Conservation (phyloP, 2,329 filamentous ascomycete species). For the Beauveria bassiana region DNA sequence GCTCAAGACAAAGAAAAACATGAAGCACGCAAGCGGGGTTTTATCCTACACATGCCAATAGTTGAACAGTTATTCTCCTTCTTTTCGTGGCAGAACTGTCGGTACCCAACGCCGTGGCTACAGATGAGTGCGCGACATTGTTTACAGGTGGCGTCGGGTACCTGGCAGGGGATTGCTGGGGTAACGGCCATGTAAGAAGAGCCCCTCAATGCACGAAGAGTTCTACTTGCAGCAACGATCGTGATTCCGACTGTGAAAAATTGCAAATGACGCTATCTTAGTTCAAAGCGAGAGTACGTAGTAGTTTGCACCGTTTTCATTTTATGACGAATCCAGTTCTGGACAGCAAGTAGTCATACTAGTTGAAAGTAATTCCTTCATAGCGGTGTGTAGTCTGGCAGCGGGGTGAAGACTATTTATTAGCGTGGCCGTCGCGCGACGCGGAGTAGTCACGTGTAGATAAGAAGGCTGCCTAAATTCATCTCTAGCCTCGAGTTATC, state of each 20-base stretch:
- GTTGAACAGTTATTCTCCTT: too few relatives aligned
- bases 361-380: not conserved
- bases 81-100: not conserved
- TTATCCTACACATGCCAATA: too few relatives aligned
- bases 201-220: not conserved
- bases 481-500: not conserved
- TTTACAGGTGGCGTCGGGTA: conserved; percentile 4
- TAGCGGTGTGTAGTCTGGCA: not conserved
- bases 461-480: conserved; percentile 10
- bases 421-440: not conserved
- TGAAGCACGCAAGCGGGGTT: not conserved
- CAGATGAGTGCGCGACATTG: not conserved
- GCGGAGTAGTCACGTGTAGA: conserved; percentile 10
- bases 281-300: too few relatives aligned
- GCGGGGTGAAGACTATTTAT: not conserved
- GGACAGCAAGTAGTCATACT: too few relatives aligned
- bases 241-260: not conserved
- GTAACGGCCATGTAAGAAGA: not conserved
- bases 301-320: too few relatives aligned
- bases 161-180: conserved; percentile 8
- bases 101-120: not conserved
- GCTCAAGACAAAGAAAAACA: not conserved
- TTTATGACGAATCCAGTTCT: too few relatives aligned
- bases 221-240: not conserved
- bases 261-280: too few relatives aligned